Percentiles rank a stretch among this genome's conserved stretches.
These are phyloP conservation scores for Phytophthora megakarya DNA, from an alignment of 352 stramenopile genomes.

Conservation along the genomic window DNA sequence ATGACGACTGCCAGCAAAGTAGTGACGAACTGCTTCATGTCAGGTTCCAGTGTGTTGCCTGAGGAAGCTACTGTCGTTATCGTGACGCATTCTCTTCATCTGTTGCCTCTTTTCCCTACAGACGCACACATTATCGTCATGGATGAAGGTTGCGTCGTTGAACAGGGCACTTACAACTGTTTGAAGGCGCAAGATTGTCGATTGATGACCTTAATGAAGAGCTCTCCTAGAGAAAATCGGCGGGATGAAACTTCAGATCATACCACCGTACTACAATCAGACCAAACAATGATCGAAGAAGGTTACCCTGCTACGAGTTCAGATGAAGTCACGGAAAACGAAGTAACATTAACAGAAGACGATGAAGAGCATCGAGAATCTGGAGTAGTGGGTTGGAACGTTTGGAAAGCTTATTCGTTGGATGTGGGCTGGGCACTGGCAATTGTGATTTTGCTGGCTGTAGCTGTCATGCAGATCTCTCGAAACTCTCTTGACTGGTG, in stretches of 20 bases:
- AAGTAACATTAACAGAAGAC: conserved; percentile 8
- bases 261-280: background rate
- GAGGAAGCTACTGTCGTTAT: conserved; percentile 64
- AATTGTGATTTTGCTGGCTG: conserved; percentile 49
- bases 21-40: conserved; percentile 51
- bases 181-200: conserved; percentile 31
- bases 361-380: conserved; percentile 70
- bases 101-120: conserved; percentile 57
- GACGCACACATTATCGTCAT: conserved; percentile 59
- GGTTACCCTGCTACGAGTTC: background rate
- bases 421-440: conserved; percentile 58
- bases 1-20: conserved; percentile 56
- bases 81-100: conserved; percentile 76
- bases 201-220: conserved; percentile 37
- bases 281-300: background rate
- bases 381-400: conserved; percentile 52
- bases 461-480: conserved; percentile 78
- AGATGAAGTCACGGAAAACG: conserved; percentile 11
- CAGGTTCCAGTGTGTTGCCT: conserved; percentile 51
- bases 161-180: conserved; percentile 40
- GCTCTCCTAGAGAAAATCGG: background rate
- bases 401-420: conserved; percentile 68
- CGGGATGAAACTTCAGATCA: background rate
- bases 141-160: conserved; percentile 55
- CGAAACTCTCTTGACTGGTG: conserved; percentile 84